phyloP scores from a whole-genome alignment of 2,329 filamentous ascomycete species.

The Fonsecaea multimorphosa region DNA sequence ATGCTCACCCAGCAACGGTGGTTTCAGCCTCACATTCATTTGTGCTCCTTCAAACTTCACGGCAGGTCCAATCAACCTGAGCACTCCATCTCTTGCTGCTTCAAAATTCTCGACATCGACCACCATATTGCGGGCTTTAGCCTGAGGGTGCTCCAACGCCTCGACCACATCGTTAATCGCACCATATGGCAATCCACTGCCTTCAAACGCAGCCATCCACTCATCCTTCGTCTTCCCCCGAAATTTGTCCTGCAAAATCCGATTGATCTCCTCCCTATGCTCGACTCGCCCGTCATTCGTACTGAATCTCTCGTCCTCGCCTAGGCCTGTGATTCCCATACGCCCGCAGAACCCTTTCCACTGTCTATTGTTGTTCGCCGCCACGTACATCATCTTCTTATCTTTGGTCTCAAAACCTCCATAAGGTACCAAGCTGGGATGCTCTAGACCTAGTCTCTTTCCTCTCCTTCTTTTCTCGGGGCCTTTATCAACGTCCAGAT shows the following conservation, averaged over 20 bases:
- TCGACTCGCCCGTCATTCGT: conserved; percentile 37
- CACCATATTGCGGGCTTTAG: conserved; percentile 36
- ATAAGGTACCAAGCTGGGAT: conserved; percentile 38
- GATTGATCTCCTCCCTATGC: conserved; percentile 34
- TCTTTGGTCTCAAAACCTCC: conserved; percentile 36
- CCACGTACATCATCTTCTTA: conserved; percentile 35
- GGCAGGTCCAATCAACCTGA: conserved; percentile 36
- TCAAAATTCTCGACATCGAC: conserved; percentile 34
- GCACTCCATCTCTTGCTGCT: conserved; percentile 35
- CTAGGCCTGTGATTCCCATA: conserved; percentile 29
- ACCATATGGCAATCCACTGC: conserved; percentile 38
- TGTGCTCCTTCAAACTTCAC: conserved; percentile 35
- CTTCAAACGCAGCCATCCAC: conserved; percentile 35
- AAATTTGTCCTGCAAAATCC: conserved; percentile 31
- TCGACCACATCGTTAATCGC: conserved; percentile 38
- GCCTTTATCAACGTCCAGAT: conserved; percentile 33
- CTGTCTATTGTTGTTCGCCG: conserved; percentile 38
- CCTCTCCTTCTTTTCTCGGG: conserved; percentile 31
- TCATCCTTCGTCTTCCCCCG: conserved; percentile 32
- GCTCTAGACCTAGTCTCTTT: conserved; percentile 34
- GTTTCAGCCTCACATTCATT: conserved; percentile 33
- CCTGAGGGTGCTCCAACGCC: conserved; percentile 37
- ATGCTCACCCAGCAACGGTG: conserved; percentile 37
- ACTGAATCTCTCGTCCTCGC: conserved; percentile 30
- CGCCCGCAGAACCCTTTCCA: conserved; percentile 37